These are phyloP conservation scores for Kuraishia ogatae DNA, from an alignment of 805 yeast species.

Conservation along the genomic window DNA sequence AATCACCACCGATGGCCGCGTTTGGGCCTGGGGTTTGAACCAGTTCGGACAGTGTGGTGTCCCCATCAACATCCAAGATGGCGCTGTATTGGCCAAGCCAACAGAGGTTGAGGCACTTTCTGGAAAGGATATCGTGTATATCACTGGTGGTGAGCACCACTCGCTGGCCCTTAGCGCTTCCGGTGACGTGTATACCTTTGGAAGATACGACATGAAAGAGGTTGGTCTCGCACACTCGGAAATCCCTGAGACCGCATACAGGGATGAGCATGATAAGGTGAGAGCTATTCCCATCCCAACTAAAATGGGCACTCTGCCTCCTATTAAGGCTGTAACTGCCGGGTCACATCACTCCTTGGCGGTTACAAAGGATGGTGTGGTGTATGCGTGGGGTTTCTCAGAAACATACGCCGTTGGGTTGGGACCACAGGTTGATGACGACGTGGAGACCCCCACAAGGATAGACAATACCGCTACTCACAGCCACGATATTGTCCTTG, in stretches of 20 bases:
- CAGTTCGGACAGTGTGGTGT: constrained; percentile 96
- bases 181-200: constrained; percentile 79
- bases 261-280: constrained; percentile 71
- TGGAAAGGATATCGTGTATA: constrained; percentile 45
- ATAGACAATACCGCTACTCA: constrained; percentile 92
- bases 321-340: constrained; percentile 52
- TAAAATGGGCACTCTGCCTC: constrained; percentile 47
- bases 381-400: constrained; percentile 96
- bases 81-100: constrained; percentile 72
- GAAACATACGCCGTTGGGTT: constrained; percentile 95
- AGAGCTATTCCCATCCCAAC: constrained; percentile 87
- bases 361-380: constrained; percentile 72
- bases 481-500: constrained; percentile 54
- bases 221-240: constrained; percentile 65
- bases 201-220: constrained; percentile 91
- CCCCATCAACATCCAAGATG: constrained; percentile 72
- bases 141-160: constrained; percentile 95
- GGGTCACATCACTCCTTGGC: constrained; percentile 95
- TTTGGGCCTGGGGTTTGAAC: constrained; percentile 90
- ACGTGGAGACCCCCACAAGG: constrained; percentile 80
- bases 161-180: constrained; percentile 62
- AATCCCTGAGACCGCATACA: constrained; percentile 64
- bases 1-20: constrained; percentile 58
- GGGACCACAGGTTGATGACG: constrained; percentile 68
- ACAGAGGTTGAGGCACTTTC: constrained; percentile 60